Base-by-base conservation (phyloP, 768 basidiomycete genomes). In the Podaxis sp. region DNA sequence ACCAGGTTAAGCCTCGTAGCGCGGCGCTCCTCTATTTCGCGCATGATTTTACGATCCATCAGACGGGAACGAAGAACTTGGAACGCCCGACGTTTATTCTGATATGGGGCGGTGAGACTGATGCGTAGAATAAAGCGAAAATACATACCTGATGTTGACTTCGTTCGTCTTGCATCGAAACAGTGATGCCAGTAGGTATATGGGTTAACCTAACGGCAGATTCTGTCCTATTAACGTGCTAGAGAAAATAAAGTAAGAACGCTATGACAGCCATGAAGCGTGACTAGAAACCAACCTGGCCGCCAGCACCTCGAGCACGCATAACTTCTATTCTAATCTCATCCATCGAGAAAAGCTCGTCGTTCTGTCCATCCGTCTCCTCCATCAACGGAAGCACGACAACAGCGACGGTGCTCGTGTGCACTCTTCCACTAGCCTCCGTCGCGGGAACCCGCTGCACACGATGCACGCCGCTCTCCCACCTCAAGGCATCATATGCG, bases 201-300 rank as follows among this genome's bases (percentile, higher is more conserved):
- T 99, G 97, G 0, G 94, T 96, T 50, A 98, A 74, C 1, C 97
- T 88, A 22, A 99, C 95, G 2, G 97, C 96, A 2, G 96, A 98
- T 75, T 99, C 97, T 0, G 97, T 98, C 81, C 90, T 93, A 77
- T 99, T 99, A 69, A 98, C 97, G 75, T 98, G 96, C 90, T 98
- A 63, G 3, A 33, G 43, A 6, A 50, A 40, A 19, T 51, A 38
- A 40, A 33, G 51, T 57, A 11, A 50, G 40, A 40, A 66, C 49
- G 52, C 38, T 12, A 33, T 37, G 57, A 19, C 59, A 41, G 53
- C 3, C 19, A n/a, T 11, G 24, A 13, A 41, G 24, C 24, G 22
- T 47, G 5, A 22, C 36, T 22, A 47, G 36, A 22, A 9, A 68
- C 78, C 57, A 33, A 93, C 93, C 81, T 97, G 96, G 15, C 97